Base-by-base conservation (phyloP, 306 rosid species). In the Lablab purpureus region DNA sequence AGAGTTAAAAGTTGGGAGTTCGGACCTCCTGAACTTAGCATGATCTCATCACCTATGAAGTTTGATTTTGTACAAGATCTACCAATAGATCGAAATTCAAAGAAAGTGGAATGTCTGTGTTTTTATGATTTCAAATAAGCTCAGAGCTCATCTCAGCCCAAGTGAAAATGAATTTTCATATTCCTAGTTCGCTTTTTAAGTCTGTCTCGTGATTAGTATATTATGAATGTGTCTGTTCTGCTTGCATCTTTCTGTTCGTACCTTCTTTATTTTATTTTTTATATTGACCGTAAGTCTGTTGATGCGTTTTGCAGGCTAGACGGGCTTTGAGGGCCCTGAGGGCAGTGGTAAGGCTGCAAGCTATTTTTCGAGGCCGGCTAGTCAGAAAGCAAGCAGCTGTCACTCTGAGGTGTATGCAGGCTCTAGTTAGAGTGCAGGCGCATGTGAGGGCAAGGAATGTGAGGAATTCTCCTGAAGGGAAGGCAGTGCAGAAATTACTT, bases 361-460 rank as follows among this genome's bases (percentile, higher is more conserved):
- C 99, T 21, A 88, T 91, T 85, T 95, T 94, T 73, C 84, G 99
- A 0, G 94, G 98, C 8, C 47, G 96, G 40, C 88, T 76, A 72
- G 98, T 93, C 10, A 81, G 99, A 59, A 93, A 90, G 86, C 98
- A 93, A 87, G 98, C 99, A 13, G 97, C 89, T 0, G 96, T 95
- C 23, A 95, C 98, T 47, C 87, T 95, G 28, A 88, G 87, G 86
- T 95, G 99, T 72, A 95, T 92, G 99, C 98, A 95, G 86, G 98
- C 99, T 41, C 96, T 95, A 37, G 96, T 93, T 75, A 82, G 94
- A 60, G 99, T 93, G 76, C 96, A 95, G 62, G 86, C 96, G 22
- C 85, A 78, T 43, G 91, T 89, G 10, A 86, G 91, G 78, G 97
- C 97, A 18, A 86, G 89, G 76, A 73, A 80, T 72, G 96, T 81